A percentile compares a stretch with the other conserved stretches of the same genome.
Evolutionary conservation across 352 stramenopile species (phyloP).

Genomic region (Phytophthora constricta): DNA sequence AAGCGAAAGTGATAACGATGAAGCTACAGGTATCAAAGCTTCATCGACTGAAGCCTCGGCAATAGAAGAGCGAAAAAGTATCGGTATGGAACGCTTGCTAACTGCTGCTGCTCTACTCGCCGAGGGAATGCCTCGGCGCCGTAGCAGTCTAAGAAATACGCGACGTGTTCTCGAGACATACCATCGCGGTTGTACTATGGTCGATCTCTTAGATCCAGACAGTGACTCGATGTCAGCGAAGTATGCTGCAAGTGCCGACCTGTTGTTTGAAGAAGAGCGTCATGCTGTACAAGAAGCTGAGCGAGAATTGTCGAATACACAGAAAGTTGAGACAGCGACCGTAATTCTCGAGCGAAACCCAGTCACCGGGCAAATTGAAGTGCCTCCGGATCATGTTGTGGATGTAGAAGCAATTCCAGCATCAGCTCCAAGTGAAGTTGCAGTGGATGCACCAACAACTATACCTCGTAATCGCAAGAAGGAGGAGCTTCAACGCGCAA

Average conservation of each 20-base stretch:
- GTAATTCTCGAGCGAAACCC: conserved; percentile 46
- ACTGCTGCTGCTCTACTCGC: conserved; percentile 3
- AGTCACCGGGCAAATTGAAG: conserved; percentile 44
- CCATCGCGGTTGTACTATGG: conserved; percentile 35
- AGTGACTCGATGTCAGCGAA: conserved; percentile 49
- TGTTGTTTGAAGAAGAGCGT: conserved; percentile 66
- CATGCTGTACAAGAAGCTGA: conserved; percentile 20
- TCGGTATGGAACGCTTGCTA: neutral
- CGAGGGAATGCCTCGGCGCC: conserved; percentile 24
- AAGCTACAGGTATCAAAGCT: neutral
- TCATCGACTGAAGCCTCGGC: neutral
- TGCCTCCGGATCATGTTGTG: conserved; percentile 47
- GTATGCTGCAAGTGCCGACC: conserved; percentile 48
- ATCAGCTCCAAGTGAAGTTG: neutral
- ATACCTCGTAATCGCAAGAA: conserved; percentile 39
- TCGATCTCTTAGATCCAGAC: conserved; percentile 41
- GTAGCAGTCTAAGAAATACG: conserved; percentile 53
- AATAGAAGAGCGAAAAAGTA: neutral
- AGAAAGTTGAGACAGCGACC: conserved; percentile 11
- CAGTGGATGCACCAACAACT: neutral
- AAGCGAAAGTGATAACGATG: conserved; percentile 1
- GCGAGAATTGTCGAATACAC: conserved; percentile 4
- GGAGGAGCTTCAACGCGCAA: conserved; percentile 39
- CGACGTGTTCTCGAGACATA: conserved; percentile 54
- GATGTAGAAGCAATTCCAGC: conserved; percentile 13